Conservation (phyloP, 805 yeast genomes). For the Cyberlindnera xishuangbannaensis region DNA sequence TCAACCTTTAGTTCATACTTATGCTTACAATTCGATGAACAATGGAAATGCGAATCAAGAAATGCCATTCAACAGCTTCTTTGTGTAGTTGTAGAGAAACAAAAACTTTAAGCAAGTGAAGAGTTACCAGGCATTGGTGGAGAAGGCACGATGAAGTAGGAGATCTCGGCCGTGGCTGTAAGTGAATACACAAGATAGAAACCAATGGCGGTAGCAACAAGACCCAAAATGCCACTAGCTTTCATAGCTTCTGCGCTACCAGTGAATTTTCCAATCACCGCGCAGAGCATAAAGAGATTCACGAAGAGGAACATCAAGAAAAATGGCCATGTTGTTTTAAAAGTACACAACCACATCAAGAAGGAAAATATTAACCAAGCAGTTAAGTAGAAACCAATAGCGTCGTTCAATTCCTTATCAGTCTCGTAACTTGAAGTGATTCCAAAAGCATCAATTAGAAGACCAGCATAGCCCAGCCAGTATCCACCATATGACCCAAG, state of each 20-base stretch:
- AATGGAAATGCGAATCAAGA: no score
- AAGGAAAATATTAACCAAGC: conserved; percentile 66
- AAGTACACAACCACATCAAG: conserved; percentile 48
- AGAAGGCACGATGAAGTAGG: conserved; percentile 49
- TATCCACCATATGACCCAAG: conserved; percentile 55
- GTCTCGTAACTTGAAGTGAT: conserved; percentile 43
- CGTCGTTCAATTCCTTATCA: conserved; percentile 40
- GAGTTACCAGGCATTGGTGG: conserved; percentile 49
- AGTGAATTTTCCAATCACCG: conserved; percentile 46
- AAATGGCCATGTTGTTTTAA: conserved; percentile 56
- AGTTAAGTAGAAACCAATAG: conserved; percentile 50
- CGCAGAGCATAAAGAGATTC: conserved; percentile 47
- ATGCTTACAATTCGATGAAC: no score
- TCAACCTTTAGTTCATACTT: no score
- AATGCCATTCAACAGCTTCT: no score
- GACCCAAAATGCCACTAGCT: conserved; percentile 62
- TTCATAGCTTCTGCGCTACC: conserved; percentile 34
- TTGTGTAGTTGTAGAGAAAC: no score
- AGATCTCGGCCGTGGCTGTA: conserved; percentile 51
- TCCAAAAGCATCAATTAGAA: conserved; percentile 52
- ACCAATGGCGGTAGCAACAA: conserved; percentile 50
- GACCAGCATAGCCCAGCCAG: conserved; percentile 72
- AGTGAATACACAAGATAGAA: conserved; percentile 63
- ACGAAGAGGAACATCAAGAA: conserved; percentile 47
- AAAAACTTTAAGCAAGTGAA: no score